phyloP scores from a whole-genome alignment of 345 rosid species.

The Citrus maxima region DNA sequence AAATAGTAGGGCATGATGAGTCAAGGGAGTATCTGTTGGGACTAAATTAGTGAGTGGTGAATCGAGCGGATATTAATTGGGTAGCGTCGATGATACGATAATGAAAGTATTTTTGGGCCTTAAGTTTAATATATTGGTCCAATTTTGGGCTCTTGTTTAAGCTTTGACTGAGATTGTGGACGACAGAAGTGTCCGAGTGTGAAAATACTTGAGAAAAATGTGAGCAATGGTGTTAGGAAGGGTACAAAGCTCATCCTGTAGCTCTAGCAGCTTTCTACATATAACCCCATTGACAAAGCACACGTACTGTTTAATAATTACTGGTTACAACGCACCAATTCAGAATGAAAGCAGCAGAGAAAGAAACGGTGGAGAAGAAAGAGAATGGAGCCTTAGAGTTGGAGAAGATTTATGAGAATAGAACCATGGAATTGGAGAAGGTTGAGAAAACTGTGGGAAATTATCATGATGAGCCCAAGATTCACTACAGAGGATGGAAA shows the following conservation, averaged over 20 bases:
- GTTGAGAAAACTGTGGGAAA: neutral
- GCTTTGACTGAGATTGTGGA: too few species aligned
- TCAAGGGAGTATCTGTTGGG: too few species aligned
- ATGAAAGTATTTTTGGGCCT: too few species aligned
- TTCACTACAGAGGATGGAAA: conserved; percentile 68
- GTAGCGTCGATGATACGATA: too few species aligned
- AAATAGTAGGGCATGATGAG: too few species aligned
- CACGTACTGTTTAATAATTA: neutral
- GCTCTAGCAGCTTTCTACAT: neutral
- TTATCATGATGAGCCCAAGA: conserved; percentile 21
- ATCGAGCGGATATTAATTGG: too few species aligned
- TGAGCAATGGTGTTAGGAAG: neutral
- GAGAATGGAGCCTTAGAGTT: conserved; percentile 9
- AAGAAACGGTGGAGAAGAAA: neutral
- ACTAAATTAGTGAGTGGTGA: too few species aligned
- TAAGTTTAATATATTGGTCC: too few species aligned
- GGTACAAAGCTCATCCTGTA: neutral
- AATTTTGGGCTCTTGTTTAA: too few species aligned
- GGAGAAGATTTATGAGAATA: neutral
- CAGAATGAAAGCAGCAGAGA: neutral
- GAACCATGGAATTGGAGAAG: conserved; percentile 10
- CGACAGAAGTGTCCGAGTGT: too few species aligned
- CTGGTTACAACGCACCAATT: neutral
- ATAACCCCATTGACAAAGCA: neutral
- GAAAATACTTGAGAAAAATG: neutral